These are phyloP conservation scores for Aleurites moluccanus DNA, from an alignment of 441 rosid genomes.

Conservation along the genomic window DNA sequence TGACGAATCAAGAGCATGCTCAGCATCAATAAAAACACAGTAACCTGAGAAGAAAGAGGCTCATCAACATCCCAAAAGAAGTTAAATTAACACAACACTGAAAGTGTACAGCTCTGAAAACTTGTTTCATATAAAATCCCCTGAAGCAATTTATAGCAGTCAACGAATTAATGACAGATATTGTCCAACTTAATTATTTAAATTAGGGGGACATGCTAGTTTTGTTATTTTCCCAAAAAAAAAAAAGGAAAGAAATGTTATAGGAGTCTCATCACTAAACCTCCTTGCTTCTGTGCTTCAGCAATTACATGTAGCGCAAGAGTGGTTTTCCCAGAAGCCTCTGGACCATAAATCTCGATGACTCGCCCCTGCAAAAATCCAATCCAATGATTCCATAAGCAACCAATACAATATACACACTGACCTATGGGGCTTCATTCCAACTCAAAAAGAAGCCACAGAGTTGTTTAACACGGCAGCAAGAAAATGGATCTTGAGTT, in stretches of 20 bases:
- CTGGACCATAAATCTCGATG: slow-evolving; percentile 95
- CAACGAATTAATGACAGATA: not conserved
- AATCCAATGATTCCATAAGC: slow-evolving; percentile 25
- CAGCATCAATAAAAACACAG: slow-evolving; percentile 94
- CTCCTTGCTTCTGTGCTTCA: slow-evolving; percentile 97
- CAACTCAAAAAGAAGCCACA: not conserved
- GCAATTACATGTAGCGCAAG: slow-evolving; percentile 95
- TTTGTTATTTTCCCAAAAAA: not conserved
- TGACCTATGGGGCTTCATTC: not conserved
- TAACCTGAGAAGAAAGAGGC: slow-evolving; percentile 49
- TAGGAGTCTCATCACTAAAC: slow-evolving; percentile 35
- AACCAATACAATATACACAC: slow-evolving; percentile 18
- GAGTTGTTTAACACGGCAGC: not conserved
- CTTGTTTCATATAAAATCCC: not conserved
- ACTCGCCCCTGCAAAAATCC: slow-evolving; percentile 77
- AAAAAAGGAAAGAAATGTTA: not conserved
- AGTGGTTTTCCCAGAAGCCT: slow-evolving; percentile 98
- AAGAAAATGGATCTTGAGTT: not conserved
- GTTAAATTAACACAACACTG: slow-evolving; percentile 1
- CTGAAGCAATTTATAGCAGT: not conserved
- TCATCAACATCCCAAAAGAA: slow-evolving; percentile 13
- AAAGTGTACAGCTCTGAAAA: not conserved
- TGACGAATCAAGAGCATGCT: slow-evolving; percentile 95
- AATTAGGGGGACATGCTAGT: not conserved
- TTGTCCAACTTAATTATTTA: not conserved